phyloP scores from a whole-genome alignment of 2,329 filamentous ascomycete genomes.

The Fusarium continuum region DNA sequence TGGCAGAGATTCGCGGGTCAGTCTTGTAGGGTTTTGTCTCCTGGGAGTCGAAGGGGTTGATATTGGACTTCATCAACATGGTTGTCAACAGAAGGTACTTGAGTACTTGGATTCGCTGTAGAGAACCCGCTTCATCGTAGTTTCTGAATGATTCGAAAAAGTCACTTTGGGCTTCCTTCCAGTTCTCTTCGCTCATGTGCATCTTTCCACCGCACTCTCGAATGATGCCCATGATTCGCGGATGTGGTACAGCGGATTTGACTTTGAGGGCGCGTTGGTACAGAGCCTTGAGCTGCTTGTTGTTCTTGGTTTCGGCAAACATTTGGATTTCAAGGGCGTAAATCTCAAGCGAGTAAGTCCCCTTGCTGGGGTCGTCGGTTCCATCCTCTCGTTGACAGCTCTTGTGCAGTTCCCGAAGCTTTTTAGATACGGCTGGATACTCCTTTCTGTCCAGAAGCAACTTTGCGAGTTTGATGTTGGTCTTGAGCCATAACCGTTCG shows the following conservation, averaged over 20 bases:
- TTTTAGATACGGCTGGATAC: constrained; percentile 80
- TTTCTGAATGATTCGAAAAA: constrained; percentile 99
- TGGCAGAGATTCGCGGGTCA: constrained; percentile 92
- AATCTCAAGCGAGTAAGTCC: constrained; percentile 93
- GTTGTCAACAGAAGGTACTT: constrained; percentile 97
- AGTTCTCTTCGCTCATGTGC: constrained; percentile 99
- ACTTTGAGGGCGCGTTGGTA: constrained; percentile 93
- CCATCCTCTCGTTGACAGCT: constrained; percentile 90
- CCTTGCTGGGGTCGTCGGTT: constrained; percentile 90
- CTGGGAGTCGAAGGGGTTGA: constrained; percentile 98
- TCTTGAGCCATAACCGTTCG: constrained; percentile 96
- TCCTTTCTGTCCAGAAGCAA: constrained; percentile 92
- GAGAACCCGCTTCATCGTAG: constrained; percentile 96
- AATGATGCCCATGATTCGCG: constrained; percentile 99
- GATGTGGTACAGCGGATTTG: constrained; percentile 95
- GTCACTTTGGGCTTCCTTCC: constrained; percentile 95
- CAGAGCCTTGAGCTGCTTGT: constrained; percentile 92
- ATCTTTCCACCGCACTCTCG: constrained; percentile 99
- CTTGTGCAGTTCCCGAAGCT: constrained; percentile 87
- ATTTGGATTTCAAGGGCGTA: constrained; percentile 99
- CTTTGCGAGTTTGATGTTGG: constrained; percentile 94
- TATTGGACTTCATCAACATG: constrained; percentile 98
- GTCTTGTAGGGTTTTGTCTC: constrained; percentile 99
- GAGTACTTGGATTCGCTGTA: constrained; percentile 95
- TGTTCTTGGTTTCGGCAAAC: constrained; percentile 96